Evolutionary conservation across 2,329 filamentous ascomycete species (phyloP).

Genomic region (Claviceps quebecensis): DNA sequence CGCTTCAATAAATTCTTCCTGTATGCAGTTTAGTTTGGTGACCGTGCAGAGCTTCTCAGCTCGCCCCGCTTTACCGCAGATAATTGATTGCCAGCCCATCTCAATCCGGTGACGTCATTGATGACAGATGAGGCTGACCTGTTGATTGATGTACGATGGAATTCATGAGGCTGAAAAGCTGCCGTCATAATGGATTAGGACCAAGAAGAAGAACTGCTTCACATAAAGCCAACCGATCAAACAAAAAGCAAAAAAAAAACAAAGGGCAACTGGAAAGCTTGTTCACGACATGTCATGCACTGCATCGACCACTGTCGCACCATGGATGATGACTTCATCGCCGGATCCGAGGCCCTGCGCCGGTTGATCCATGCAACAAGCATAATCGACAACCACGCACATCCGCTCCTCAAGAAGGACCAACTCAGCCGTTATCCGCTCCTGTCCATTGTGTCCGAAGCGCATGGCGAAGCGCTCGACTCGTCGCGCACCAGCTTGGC

Average conservation of each 20-base stretch:
- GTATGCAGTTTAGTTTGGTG: no score
- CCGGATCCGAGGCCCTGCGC: conserved; percentile 12
- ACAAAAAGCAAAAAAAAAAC: neutral
- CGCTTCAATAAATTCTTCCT: no score
- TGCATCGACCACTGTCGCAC: neutral
- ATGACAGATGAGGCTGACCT: no score
- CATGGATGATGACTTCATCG: neutral
- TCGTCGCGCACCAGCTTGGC: conserved; percentile 49
- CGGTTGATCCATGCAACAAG: conserved; percentile 38
- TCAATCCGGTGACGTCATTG: no score
- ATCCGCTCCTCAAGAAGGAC: conserved; percentile 47
- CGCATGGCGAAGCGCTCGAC: conserved; percentile 50
- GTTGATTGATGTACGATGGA: no score
- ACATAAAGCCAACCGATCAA: neutral
- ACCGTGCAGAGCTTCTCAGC: no score
- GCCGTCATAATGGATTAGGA: no score
- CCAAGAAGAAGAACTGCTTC: no score
- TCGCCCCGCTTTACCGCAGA: no score
- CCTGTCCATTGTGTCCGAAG: conserved; percentile 57
- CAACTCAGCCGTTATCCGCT: conserved; percentile 33
- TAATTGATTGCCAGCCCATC: no score
- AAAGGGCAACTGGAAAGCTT: neutral
- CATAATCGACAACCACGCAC: conserved; percentile 61
- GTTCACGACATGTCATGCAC: neutral
- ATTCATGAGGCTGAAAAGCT: no score